phyloP scores from a whole-genome alignment of 495 filamentous ascomycete genomes.

The Lineolata rhizophorae region DNA sequence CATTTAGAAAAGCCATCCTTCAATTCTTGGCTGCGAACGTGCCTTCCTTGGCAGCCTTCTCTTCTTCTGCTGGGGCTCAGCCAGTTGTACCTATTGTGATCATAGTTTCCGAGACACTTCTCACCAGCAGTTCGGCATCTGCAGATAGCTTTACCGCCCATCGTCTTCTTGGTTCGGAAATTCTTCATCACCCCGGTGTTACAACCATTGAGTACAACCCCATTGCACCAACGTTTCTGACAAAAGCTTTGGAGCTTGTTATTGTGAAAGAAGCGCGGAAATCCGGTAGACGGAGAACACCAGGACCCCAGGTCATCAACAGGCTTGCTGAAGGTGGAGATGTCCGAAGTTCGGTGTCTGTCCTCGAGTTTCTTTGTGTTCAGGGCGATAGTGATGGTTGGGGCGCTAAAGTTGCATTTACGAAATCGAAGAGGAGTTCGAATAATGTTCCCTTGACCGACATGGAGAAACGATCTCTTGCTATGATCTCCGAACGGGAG shows the following conservation, averaged over 20 bases:
- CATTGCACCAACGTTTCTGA: constrained; percentile 68
- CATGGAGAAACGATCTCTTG: constrained; percentile 48
- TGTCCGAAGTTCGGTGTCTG: constrained; percentile 72
- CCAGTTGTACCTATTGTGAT: constrained; percentile 58
- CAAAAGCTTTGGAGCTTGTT: constrained; percentile 58
- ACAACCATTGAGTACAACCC: constrained; percentile 76
- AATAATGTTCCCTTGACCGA: constrained; percentile 37
- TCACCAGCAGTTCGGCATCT: constrained; percentile 50
- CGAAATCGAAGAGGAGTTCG: constrained; percentile 33
- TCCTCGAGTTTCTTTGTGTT: constrained; percentile 75
- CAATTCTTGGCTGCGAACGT: constrained; percentile 45
- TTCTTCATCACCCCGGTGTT: constrained; percentile 54
- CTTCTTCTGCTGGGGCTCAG: constrained; percentile 2
- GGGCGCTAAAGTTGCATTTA: constrained; percentile 42
- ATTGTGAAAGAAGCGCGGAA: constrained; percentile 59
- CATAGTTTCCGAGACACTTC: constrained; percentile 69
- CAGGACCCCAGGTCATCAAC: too few species aligned
- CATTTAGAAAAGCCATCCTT: constrained; percentile 55
- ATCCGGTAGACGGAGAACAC: constrained; percentile 42
- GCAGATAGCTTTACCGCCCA: constrained; percentile 81
- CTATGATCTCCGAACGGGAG: constrained; percentile 63
- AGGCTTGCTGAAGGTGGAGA: constrained; percentile 60
- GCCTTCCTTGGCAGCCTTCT: constrained; percentile 16
- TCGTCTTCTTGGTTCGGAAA: constrained; percentile 63
- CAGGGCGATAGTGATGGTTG: constrained; percentile 44